A percentile compares a stretch with the other conserved stretches of the same genome.
These are phyloP conservation scores for Acidiella bohemica DNA, from an alignment of 495 filamentous ascomycete genomes.

Conservation along the genomic window DNA sequence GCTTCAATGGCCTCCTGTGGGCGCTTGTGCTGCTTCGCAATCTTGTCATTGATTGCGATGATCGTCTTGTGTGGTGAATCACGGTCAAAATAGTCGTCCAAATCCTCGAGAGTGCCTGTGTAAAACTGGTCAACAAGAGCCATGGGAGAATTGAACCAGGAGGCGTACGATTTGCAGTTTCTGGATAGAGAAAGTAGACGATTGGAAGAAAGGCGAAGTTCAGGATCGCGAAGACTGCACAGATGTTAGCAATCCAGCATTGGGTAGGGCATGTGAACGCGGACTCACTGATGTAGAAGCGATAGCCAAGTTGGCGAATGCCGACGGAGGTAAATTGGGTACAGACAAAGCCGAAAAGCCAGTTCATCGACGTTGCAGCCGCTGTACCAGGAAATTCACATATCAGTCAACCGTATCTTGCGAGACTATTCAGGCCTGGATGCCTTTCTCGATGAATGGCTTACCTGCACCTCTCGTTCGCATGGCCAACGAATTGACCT, in stretches of 20 bases:
- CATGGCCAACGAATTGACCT: slow-evolving; percentile 32
- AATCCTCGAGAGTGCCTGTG: neutral
- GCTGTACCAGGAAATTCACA: slow-evolving; percentile 29
- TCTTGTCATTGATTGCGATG: slow-evolving; percentile 13
- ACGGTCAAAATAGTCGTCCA: slow-evolving; percentile 15
- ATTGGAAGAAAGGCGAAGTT: neutral
- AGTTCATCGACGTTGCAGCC: slow-evolving; percentile 30
- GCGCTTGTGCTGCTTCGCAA: slow-evolving; percentile 11
- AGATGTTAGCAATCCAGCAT: too few species aligned
- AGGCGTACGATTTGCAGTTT: slow-evolving; percentile 8
- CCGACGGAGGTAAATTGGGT: slow-evolving; percentile 28
- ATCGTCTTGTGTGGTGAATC: slow-evolving; percentile 18
- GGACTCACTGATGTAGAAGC: slow-evolving; percentile 24
- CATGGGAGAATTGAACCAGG: too few species aligned
- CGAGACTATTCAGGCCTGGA: too few species aligned
- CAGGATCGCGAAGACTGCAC: neutral
- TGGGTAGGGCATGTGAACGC: too few species aligned
- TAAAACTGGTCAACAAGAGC: too few species aligned
- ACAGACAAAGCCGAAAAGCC: slow-evolving; percentile 29
- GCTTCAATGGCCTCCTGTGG: slow-evolving; percentile 16
- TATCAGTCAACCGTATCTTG: too few species aligned
- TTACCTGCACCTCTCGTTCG: too few species aligned
- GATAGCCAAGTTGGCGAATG: slow-evolving; percentile 27
- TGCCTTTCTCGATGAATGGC: too few species aligned
- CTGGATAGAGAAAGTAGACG: slow-evolving; percentile 2